Evolutionary conservation across 768 basidiomycete genomes (phyloP).

Genomic region (Russula griseocarnosa): DNA sequence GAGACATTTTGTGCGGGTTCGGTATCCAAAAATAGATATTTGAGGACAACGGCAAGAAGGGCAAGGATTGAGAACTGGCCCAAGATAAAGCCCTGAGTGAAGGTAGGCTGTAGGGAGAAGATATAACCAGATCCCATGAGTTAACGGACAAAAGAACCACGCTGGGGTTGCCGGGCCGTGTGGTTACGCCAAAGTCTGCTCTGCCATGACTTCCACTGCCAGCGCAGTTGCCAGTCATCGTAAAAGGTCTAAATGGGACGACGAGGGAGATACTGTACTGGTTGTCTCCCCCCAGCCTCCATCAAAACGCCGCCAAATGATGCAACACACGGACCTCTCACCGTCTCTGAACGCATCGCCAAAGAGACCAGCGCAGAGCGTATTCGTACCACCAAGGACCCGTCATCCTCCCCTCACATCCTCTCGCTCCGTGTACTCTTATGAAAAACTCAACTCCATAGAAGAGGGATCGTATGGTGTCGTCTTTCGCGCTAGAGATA

Average conservation of each 20-base stretch:
- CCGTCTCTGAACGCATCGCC: constrained; percentile 29
- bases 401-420: constrained; percentile 75
- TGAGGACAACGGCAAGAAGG: constrained; percentile 75
- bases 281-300: constrained; percentile 40
- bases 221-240: constrained; percentile 40
- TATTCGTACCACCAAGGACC: constrained; percentile 71
- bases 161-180: constrained; percentile 10
- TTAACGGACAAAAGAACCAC: background rate
- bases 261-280: constrained; percentile 42
- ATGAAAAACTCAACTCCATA: constrained; percentile 94
- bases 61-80: constrained; percentile 87
- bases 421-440: constrained; percentile 90
- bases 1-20: constrained; percentile 49
- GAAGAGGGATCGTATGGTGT: constrained; percentile 98
- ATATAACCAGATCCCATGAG: constrained; percentile 46
- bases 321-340: constrained; percentile 28
- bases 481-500: constrained; percentile 94
- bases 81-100: constrained; percentile 90
- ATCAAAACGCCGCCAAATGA: constrained; percentile 55
- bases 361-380: constrained; percentile 39
- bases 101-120: constrained; percentile 77
- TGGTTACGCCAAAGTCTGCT: background rate
- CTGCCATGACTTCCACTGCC: constrained; percentile 28
- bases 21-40: constrained; percentile 92
- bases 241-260: constrained; percentile 76